Percentiles rank a stretch among this genome's conserved stretches.
These are phyloP conservation scores for Phytophthora chlamydospora DNA, from an alignment of 352 stramenopile species.

Conservation along the genomic window DNA sequence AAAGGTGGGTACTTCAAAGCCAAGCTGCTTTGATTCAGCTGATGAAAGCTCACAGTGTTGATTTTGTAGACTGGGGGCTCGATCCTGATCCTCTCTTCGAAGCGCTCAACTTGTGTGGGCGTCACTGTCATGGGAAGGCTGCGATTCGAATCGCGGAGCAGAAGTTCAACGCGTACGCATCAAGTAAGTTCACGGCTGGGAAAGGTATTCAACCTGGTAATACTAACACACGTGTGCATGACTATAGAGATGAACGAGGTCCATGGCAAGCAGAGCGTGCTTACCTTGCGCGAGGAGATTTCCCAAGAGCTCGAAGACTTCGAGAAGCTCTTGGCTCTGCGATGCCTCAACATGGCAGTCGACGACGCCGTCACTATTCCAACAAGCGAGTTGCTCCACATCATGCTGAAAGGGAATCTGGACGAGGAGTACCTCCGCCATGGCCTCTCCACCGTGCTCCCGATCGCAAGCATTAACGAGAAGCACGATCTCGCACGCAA, in stretches of 20 bases:
- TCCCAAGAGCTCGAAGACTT: conserved; percentile 73
- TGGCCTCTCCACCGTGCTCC: conserved; percentile 62
- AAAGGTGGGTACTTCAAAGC: conserved; percentile 40
- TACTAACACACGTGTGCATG: conserved; percentile 1
- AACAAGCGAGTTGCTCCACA: conserved; percentile 64
- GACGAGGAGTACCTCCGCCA: conserved; percentile 69
- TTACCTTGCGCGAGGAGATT: conserved; percentile 68
- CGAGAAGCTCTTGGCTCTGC: conserved; percentile 60
- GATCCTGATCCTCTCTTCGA: conserved; percentile 71
- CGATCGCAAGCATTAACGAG: conserved; percentile 60
- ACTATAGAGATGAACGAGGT: conserved; percentile 54
- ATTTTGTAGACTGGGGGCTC: conserved; percentile 61
- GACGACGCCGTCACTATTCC: conserved; percentile 48
- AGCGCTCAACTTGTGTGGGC: conserved; percentile 66
- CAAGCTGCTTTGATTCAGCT: not conserved
- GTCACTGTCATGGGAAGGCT: conserved; percentile 51
- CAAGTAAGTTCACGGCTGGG: conserved; percentile 21
- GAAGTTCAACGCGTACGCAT: conserved; percentile 61
- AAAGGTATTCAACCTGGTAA: not conserved
- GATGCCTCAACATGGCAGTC: conserved; percentile 61
- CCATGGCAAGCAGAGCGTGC: conserved; percentile 57
- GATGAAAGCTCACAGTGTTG: conserved; percentile 3
- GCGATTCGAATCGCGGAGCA: conserved; percentile 46
- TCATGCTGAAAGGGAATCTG: conserved; percentile 54
- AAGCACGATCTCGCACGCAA: conserved; percentile 60